Conservation (phyloP, 257 asterid genomes). For the Mitragyna speciosa region DNA sequence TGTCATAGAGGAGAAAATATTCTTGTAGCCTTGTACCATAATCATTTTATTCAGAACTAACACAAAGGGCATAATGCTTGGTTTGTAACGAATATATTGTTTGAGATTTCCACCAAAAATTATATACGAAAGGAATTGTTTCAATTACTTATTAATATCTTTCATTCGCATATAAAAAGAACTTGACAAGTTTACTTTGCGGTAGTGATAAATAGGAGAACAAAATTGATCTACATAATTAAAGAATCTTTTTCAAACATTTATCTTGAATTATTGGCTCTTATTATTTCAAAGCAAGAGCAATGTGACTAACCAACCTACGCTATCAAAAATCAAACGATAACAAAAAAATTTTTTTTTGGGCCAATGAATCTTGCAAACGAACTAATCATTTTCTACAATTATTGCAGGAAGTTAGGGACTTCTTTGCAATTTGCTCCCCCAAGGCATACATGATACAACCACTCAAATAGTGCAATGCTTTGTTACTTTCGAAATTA, state of each 20-base stretch:
- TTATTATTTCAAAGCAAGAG: not conserved
- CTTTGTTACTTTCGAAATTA: constrained; percentile 18
- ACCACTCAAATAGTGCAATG: not conserved
- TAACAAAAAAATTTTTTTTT: too few species aligned
- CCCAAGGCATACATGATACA: constrained; percentile 8
- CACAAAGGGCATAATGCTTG: not conserved
- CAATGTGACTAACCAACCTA: not conserved
- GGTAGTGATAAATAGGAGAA: too few species aligned
- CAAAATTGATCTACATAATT: not conserved
- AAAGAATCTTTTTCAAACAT: too few species aligned
- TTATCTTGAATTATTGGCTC: too few species aligned
- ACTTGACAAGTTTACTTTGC: not conserved
- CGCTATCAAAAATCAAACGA: not conserved
- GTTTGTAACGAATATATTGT: not conserved
- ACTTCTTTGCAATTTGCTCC: constrained; percentile 21
- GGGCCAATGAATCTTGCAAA: too few species aligned
- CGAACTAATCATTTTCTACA: too few species aligned
- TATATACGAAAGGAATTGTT: not conserved
- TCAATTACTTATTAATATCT: not conserved
- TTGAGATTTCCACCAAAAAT: not conserved
- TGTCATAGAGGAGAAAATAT: not conserved
- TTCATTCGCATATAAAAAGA: not conserved
- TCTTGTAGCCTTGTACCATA: not conserved
- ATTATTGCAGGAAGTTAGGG: not conserved
- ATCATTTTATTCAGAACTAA: not conserved